Base-by-base conservation (phyloP, 129 eudicot genomes). In the Scalesia atractyloides region DNA sequence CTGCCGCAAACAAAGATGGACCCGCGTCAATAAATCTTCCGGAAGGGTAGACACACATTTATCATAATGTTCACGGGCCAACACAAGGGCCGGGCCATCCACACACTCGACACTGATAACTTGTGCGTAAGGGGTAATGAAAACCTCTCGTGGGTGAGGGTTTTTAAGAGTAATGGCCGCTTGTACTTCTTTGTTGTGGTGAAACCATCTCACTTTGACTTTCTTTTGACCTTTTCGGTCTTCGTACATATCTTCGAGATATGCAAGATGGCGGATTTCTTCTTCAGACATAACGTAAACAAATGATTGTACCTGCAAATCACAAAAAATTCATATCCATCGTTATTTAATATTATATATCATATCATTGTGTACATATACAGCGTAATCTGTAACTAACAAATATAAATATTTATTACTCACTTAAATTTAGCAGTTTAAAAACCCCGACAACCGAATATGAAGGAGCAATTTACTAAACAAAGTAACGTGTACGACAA, bases 151-250 rank as follows among this genome's bases (percentile, higher is more conserved):
- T 24, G 97, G 94, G 72, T 95, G 94, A 70, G 91, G 78, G 48
- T 95, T 91, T 26, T 90, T 84, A 52, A 95, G 69, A 37, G 96
- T 78, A 26, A 88, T 81, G 41, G 75, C 83, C 37, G 82, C 94
- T 68, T 79, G 84, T 30, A 95, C 97, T 86, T 90, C 99, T 80
- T 77, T 84, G 70, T 81, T 88, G 70, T 86, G 87, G 79, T 95
- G 99, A 82, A 95, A 95, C 99, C 99, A 95, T 79, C 96, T 83
- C 77, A 95, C 99, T 88, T 88, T 95, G 62, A 95, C 97, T 67
- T 95, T 95, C 82, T 88, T 95, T 77, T 90, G 97, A 69, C 91
- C 80, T 52, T 95, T 95, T 54, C 84, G 72, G 66, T 95, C 97
- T 80, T 95, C 99, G 5, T 95, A 95, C 99, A 95, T 84, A 74